A percentile compares a stretch with the other conserved stretches of the same genome.
These are phyloP conservation scores for Stellera chamaejasme DNA, from an alignment of 345 rosid genomes.

Conservation along the genomic window DNA sequence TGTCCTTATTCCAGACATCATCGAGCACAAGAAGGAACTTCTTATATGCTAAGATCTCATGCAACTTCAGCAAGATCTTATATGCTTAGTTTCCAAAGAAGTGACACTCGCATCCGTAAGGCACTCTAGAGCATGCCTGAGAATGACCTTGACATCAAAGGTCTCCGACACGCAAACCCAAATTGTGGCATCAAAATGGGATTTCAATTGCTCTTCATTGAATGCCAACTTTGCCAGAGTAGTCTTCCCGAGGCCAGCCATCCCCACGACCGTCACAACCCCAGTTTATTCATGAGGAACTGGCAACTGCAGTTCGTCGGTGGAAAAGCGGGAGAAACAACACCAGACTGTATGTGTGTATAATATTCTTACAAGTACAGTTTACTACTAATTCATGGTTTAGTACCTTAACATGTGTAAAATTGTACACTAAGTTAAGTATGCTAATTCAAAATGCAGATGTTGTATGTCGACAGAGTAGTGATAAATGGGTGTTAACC, in stretches of 20 bases:
- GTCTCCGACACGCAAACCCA: constrained; percentile 14
- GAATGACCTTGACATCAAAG: constrained; percentile 2
- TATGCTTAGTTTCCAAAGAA: neutral
- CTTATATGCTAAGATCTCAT: neutral
- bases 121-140: constrained; percentile 7
- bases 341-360: too few relatives aligned
- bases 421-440: too few relatives aligned
- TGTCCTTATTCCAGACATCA: constrained; percentile 17
- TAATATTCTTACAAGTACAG: too few relatives aligned
- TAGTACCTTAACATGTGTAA: too few relatives aligned
- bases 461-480: too few relatives aligned
- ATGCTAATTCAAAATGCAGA: too few relatives aligned
- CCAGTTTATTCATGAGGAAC: too few relatives aligned
- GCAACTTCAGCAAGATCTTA: neutral
- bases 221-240: constrained; percentile 10
- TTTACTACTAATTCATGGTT: too few relatives aligned
- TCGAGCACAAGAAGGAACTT: constrained; percentile 10
- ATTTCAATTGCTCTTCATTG: neutral
- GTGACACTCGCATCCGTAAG: neutral
- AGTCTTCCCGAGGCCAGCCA: constrained; percentile 25
- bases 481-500: too few relatives aligned
- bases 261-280: constrained; percentile 13
- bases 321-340: too few relatives aligned
- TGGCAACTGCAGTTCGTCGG: neutral
- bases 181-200: constrained; percentile 1